Conservation (phyloP, 495 filamentous ascomycete genomes). For the Symbiotaphrina buchneri region DNA sequence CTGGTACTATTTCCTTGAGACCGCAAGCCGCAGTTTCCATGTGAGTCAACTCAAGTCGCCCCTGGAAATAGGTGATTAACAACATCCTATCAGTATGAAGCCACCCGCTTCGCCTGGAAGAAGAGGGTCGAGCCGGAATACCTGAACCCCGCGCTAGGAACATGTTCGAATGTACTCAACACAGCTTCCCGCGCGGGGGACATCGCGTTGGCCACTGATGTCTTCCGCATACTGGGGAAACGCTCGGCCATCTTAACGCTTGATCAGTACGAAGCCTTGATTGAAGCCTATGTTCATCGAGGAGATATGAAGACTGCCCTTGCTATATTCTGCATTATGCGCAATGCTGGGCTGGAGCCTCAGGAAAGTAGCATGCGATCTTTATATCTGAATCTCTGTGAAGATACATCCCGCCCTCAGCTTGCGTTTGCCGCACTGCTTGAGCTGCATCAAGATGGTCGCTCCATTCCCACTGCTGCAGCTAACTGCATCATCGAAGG, state of each 20-base stretch:
- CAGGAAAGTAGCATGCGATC: constrained; percentile 29
- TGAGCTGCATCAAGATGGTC: constrained; percentile 19
- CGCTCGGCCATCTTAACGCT: constrained; percentile 24
- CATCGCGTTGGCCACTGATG: constrained; percentile 38
- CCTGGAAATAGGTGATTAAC: neutral
- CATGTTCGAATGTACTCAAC: constrained; percentile 40
- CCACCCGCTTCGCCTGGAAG: constrained; percentile 39
- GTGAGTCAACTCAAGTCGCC: constrained; percentile 13
- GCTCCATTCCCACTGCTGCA: constrained; percentile 27
- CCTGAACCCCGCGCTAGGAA: constrained; percentile 40
- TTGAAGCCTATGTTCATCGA: constrained; percentile 38
- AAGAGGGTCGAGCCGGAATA: constrained; percentile 29
- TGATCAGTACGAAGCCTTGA: constrained; percentile 56
- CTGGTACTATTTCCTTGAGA: constrained; percentile 51
- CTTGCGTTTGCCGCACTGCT: constrained; percentile 28
- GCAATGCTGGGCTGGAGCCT: constrained; percentile 26
- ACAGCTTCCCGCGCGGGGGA: constrained; percentile 45
- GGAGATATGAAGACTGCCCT: constrained; percentile 32
- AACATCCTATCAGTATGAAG: constrained; percentile 20
- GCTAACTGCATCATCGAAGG: constrained; percentile 41
- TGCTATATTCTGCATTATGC: constrained; percentile 44
- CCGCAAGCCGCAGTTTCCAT: constrained; percentile 29
- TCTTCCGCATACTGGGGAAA: constrained; percentile 30
- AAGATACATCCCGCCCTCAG: constrained; percentile 13
- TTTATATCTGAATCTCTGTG: constrained; percentile 24